These are phyloP conservation scores for Lasiodiplodia sp. DNA, from an alignment of 2,329 filamentous ascomycete species.

Conservation along the genomic window DNA sequence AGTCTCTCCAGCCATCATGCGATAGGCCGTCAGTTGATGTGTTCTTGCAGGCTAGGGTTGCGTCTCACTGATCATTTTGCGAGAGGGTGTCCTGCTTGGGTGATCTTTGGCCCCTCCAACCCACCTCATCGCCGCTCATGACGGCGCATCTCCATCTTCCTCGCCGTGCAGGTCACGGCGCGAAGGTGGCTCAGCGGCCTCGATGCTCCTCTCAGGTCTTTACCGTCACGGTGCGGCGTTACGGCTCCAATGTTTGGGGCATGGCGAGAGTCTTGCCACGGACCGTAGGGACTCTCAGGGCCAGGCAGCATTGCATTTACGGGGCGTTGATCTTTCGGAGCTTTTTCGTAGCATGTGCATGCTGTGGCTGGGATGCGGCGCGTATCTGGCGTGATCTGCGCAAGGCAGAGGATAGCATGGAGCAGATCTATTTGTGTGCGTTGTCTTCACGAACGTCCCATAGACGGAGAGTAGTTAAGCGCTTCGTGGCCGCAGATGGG, in stretches of 20 bases:
- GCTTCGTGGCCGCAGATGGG: not conserved
- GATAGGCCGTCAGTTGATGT: slow-evolving; percentile 37
- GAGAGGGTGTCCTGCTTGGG: slow-evolving; percentile 44
- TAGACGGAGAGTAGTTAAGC: not conserved
- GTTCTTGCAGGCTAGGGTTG: slow-evolving; percentile 44
- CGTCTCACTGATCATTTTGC: slow-evolving; percentile 51
- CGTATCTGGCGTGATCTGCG: slow-evolving; percentile 9
- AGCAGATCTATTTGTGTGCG: slow-evolving; percentile 22
- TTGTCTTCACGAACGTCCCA: not conserved
- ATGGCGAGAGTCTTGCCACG: not conserved
- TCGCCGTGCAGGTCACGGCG: slow-evolving; percentile 4
- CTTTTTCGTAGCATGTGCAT: not conserved
- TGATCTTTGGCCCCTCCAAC: slow-evolving; percentile 34
- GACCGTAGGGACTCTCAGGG: not conserved
- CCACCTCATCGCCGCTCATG: not conserved
- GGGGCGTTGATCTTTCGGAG: slow-evolving; percentile 22
- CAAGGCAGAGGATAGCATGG: slow-evolving; percentile 12
- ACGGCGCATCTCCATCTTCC: too few species aligned
- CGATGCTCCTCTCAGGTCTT: not conserved
- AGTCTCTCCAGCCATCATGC: slow-evolving; percentile 29
- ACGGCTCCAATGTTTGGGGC: not conserved
- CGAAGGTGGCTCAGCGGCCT: not conserved
- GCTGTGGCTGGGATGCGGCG: slow-evolving; percentile 6
- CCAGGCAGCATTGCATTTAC: not conserved
- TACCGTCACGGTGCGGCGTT: not conserved